Percentiles rank a stretch among this genome's conserved stretches.
These are phyloP conservation scores for Xerocomus brunneocitrinus DNA, from an alignment of 768 basidiomycete species.

Conservation along the genomic window DNA sequence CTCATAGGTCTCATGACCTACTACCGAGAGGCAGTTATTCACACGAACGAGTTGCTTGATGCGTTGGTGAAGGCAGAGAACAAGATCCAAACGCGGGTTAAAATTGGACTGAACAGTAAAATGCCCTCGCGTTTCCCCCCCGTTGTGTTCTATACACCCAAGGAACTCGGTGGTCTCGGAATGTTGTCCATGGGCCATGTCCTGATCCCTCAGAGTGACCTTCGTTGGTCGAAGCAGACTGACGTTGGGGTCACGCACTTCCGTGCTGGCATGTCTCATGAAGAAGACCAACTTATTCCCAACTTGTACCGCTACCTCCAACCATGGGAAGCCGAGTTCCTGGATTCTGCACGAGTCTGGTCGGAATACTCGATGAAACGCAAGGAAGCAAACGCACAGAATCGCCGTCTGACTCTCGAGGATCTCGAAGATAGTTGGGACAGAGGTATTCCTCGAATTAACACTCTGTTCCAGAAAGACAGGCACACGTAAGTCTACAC, in stretches of 20 bases:
- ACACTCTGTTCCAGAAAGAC: conserved; percentile 98
- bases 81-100: conserved; percentile 99
- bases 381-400: conserved; percentile 99
- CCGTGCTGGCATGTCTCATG: conserved; percentile 97
- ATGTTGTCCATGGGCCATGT: conserved; percentile 99
- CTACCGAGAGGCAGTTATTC: conserved; percentile 95
- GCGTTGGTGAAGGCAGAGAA: conserved; percentile 98
- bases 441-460: conserved; percentile 96
- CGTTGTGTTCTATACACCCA: conserved; percentile 93
- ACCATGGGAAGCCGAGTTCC: conserved; percentile 96
- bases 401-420: conserved; percentile 92
- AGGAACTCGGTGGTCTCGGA: conserved; percentile 96
- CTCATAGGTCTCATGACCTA: conserved; percentile 97
- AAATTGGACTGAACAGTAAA: conserved; percentile 98
- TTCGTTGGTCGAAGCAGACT: conserved; percentile 98
- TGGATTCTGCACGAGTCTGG: conserved; percentile 99
- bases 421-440: conserved; percentile 99
- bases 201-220: conserved; percentile 94
- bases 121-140: conserved; percentile 99
- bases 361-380: conserved; percentile 99
- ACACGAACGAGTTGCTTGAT: conserved; percentile 94
- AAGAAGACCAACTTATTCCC: conserved; percentile 92
- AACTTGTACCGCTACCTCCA: conserved; percentile 96
- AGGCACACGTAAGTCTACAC: conserved; percentile 67
- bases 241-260: conserved; percentile 97